Percentiles rank a stretch among this genome's conserved stretches.
phyloP scores from a whole-genome alignment of 176 grass and related monocot species.

The Oryza officinalis region DNA sequence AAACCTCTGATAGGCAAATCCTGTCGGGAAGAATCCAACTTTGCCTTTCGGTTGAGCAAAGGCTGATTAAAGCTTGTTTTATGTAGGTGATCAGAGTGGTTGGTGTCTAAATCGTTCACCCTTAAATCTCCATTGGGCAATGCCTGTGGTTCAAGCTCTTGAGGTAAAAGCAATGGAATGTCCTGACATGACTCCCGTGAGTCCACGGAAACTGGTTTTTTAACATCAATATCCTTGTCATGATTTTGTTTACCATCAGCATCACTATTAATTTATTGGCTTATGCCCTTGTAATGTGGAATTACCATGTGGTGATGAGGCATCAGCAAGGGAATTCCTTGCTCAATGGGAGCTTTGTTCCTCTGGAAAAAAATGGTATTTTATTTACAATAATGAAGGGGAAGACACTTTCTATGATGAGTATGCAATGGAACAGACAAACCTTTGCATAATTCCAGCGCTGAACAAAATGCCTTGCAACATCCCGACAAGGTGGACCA shows the following conservation, averaged over 20 bases:
- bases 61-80: conserved; percentile 65
- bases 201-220: conserved; percentile 35
- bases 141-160: conserved; percentile 71
- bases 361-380: conserved; percentile 50
- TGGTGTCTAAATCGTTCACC: conserved; percentile 48
- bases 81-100: conserved; percentile 50
- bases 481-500: conserved; percentile 90
- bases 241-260: conserved; percentile 51
- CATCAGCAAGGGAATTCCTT: conserved; percentile 93
- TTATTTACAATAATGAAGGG: conserved; percentile 3
- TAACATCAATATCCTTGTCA: conserved; percentile 38
- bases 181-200: conserved; percentile 64
- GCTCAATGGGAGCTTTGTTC: conserved; percentile 97
- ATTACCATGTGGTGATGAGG: conserved; percentile 98
- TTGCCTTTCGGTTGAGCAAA: conserved; percentile 68
- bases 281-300: conserved; percentile 78
- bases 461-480: conserved; percentile 98
- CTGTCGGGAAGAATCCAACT: conserved; percentile 69
- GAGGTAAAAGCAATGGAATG: conserved; percentile 80
- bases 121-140: conserved; percentile 51
- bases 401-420: conserved; percentile 7
- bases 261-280: conserved; percentile 62
- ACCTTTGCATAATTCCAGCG: conserved; percentile 99
- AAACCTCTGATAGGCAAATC: conserved; percentile 96
- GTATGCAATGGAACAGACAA: conserved; percentile 33